Evolutionary conservation across 129 eudicot species (phyloP).

Genomic region (Helichrysum umbraculigerum): DNA sequence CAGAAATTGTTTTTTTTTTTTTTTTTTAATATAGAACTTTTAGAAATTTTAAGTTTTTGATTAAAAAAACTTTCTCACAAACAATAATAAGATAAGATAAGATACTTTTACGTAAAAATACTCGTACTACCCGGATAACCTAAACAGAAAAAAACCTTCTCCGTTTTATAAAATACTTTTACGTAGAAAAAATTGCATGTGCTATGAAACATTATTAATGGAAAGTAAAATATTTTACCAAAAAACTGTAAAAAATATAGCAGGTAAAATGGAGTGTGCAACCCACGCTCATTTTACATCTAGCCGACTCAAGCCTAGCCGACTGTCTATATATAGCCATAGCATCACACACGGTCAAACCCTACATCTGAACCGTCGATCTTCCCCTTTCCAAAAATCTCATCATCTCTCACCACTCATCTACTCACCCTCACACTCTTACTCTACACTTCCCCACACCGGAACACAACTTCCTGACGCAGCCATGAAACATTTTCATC

Average conservation of each 20-base stretch:
- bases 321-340: too few relatives aligned
- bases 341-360: slow-evolving; percentile 12
- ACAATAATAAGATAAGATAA: too few relatives aligned
- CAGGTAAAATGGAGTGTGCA: slow-evolving; percentile 15
- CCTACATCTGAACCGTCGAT: slow-evolving; percentile 24
- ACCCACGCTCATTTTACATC: background rate
- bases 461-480: slow-evolving; percentile 3
- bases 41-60: too few relatives aligned
- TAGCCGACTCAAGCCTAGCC: slow-evolving; percentile 18
- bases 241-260: background rate
- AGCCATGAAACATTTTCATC: slow-evolving; percentile 23
- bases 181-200: too few relatives aligned
- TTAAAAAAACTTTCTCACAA: too few relatives aligned
- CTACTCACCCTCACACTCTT: slow-evolving; percentile 25
- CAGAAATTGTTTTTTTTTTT: too few relatives aligned
- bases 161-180: too few relatives aligned
- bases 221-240: background rate
- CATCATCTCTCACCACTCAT: slow-evolving; percentile 7
- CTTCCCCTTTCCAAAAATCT: background rate
- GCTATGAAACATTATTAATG: background rate
- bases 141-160: too few relatives aligned
- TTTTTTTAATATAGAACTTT: too few relatives aligned
- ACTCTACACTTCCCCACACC: slow-evolving; percentile 11
- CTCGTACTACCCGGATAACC: too few relatives aligned
- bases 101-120: too few relatives aligned